Base-by-base conservation (phyloP, 2,329 filamentous ascomycete genomes). In the Colletotrichum magnum region DNA sequence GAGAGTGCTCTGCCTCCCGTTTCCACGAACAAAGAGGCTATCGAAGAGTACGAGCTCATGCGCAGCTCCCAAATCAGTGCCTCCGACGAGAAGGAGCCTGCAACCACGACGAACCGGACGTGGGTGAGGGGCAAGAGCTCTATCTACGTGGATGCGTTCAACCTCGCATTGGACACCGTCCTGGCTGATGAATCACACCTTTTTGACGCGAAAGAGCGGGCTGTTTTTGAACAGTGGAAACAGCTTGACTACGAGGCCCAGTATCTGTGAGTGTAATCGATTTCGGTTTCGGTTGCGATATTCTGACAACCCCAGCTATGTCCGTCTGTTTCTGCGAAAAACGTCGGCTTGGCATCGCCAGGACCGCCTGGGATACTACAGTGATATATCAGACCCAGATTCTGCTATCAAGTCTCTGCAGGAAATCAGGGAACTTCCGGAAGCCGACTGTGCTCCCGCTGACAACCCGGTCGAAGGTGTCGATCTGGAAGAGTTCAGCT, bases 81-180 rank as follows among this genome's bases (percentile, higher is more conserved):
- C 2, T 74, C 76, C n/a, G 75, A 77, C 16, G 78, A 84, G 84
- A 58, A 87, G 12, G 18, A 21, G n/a, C 32, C 47, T 10, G 32
- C 36, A n/a, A 45, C 9, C 10, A 15, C 56, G 32, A 10, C 32
- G n/a, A 52, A 70, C 5, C 73, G 77, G 5, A 57, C 69, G 69
- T 97, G 94, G 94, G 81, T 90, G 5, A 89, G 87, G 75, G 94
- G 94, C 0, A 91, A 90, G 77, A 97, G 91, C 75, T 98, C 95
- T 1, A 94, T 99, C 64, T 99, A 99, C 75, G 94, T 98, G 18
- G 96, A 99, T 81, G 96, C 96, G 0, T 99, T 99, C 84, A 97
- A 97, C 76, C 85, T 98, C 15, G 94, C 95, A 2, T 83, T 99
- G 57, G 91, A 95, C 68, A 97, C 94, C 0, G 96, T 99, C 4